Evolutionary conservation across 208 protist species (phyloP).

Genomic region (Trypanosoma congolense): DNA sequence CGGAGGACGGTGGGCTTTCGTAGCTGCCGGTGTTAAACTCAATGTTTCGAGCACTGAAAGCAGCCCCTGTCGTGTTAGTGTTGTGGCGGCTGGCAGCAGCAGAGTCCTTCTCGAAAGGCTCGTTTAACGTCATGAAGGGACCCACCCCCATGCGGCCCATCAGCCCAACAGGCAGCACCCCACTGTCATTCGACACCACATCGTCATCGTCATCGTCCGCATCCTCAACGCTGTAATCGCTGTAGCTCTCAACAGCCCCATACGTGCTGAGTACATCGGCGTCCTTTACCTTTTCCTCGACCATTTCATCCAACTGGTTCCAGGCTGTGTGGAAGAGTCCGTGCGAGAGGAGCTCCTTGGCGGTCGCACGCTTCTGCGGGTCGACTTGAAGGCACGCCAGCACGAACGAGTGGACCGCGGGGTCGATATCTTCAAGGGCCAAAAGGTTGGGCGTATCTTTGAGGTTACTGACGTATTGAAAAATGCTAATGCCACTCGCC

Average conservation of each 20-base stretch:
- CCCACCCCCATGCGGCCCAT: too few species aligned
- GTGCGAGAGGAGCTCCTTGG: slow-evolving; percentile 67
- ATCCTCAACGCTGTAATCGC: slow-evolving; percentile 15
- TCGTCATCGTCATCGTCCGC: slow-evolving; percentile 1
- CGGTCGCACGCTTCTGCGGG: slow-evolving; percentile 56
- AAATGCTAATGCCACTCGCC: slow-evolving; percentile 78
- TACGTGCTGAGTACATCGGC: slow-evolving; percentile 39
- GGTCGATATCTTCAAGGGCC: slow-evolving; percentile 57
- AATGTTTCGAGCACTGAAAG: too few species aligned
- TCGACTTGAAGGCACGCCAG: slow-evolving; percentile 69
- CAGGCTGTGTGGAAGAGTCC: slow-evolving; percentile 63
- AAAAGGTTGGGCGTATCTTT: slow-evolving; percentile 73
- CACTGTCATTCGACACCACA: neutral
- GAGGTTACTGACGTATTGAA: slow-evolving; percentile 73
- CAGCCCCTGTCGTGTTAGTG: too few species aligned
- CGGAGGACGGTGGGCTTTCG: too few species aligned
- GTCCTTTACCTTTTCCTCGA: slow-evolving; percentile 64
- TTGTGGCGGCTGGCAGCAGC: too few species aligned
- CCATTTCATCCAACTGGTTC: slow-evolving; percentile 43
- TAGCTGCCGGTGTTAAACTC: too few species aligned
- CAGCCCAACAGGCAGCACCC: too few species aligned
- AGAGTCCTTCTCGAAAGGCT: too few species aligned
- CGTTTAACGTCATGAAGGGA: too few species aligned
- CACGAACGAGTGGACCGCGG: slow-evolving; percentile 73
- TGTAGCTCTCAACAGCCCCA: neutral